Evolutionary conservation across 2,329 filamentous ascomycete species (phyloP), one percentile per base, ranked within the genome.

Genomic region (Xylariaceae sp.): DNA sequence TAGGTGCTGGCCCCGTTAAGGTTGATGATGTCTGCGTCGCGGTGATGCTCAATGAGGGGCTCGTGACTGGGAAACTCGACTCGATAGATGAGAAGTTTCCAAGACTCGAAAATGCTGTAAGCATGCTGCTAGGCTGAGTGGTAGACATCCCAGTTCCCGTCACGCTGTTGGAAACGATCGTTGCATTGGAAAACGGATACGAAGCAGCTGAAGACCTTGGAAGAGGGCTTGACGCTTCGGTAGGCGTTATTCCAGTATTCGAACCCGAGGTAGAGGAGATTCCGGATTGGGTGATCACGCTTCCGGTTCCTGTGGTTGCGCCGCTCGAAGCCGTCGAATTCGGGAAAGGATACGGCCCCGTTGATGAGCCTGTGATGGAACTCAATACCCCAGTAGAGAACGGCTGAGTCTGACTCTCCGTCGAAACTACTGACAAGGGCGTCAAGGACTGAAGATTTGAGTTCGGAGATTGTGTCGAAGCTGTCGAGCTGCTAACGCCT

Each of bases 171-270:
- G 52, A 39, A 11, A 42, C 22, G 11, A 12, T 44, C 14, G 58
- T 62, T 14, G 59, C 59, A 40, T 62, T 63, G 2, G 60, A 47
- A 40, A 61, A 60, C 27, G 58, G 57, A 41, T 32, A 49, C 5
- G 19, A 39, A 5, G 45, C 48, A 14, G 43, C 49, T 32, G 48
- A 52, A 39, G 48, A 49, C 4, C 22, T 27, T 27, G 22, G 22
- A 7, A 27, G 22, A 27, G 22, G 7, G 22, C 7, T 27, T 27
- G 22, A 27, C 22, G 22, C 22, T 7, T 27, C 22, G 22, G 22
- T 27, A 27, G 7, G 7, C 22, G 22, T 27, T 5, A 4, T 27
- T 27, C 22, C 22, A 27, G 22, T 27, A 27, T 27, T 27, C 22
- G 22, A 7, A 5, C 4, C 4, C 22, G 22, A 27, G 4, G 22